Evolutionary conservation across 2,329 filamentous ascomycete genomes (phyloP), one percentile per base, ranked within the genome.

Genomic region (Sporothrix euskadiensis): DNA sequence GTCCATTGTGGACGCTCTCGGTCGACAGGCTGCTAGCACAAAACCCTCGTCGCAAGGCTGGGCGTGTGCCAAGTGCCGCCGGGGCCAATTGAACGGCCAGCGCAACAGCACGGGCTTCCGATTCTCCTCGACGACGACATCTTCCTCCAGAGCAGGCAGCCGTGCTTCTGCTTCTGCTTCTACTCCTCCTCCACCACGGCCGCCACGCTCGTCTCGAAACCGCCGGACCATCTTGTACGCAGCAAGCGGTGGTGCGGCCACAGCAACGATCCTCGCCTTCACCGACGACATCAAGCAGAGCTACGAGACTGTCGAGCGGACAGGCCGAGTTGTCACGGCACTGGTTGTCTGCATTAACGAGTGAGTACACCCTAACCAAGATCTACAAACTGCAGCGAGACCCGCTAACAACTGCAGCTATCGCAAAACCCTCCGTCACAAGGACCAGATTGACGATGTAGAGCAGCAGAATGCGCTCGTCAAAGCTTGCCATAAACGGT

Each of bases 401-500:
- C 26, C 26, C 26, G 26, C 26, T 30, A 61, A 30, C 16, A 47
- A 1, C 12, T 8, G 5, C 26, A 98, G 94, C 83, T 99, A 99
- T 83, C 94, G 94, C 77, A 89, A 89, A 68, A 94, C 94, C 1
- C 84, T 99, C 76, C 97, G 93, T 76, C 84, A 86, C 73, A 86
- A 89, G 75, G 89, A 92, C 76, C 86, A 87, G 73, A 83, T 83
- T 56, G 85, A 90, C 26, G 87, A 93, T 75, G 85, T 87, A 54
- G 86, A 88, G 71, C 88, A 93, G 80, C 89, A 89, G 79, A 84
- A 88, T n/a, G 85, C 82, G n/a, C 82, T 91, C 52, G 84, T 99
- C 71, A 92, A 89, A 77, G 90, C 90, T 76, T 98, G 96, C 80
- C 96, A 99, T 82, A 92, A 97, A 81, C 89, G 96, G 81, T 99